These are phyloP conservation scores for Trypanosoma melophagium DNA, from an alignment of 208 protist species.

Conservation along the genomic window DNA sequence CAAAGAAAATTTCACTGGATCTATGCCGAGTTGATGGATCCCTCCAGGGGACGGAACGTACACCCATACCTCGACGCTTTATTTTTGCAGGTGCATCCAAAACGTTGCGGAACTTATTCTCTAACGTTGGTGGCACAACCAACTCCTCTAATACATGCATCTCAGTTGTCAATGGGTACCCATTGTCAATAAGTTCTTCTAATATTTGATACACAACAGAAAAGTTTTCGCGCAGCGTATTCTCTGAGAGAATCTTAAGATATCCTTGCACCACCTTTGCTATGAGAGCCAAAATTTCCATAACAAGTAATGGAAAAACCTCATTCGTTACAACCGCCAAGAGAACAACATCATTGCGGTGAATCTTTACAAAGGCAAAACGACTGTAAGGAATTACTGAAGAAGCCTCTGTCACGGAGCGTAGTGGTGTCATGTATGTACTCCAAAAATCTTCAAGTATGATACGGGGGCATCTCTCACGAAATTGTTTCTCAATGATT, in stretches of 20 bases:
- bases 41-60: slow-evolving; percentile 71
- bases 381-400: slow-evolving; percentile 57
- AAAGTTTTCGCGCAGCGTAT: slow-evolving; percentile 88
- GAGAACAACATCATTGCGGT: slow-evolving; percentile 71
- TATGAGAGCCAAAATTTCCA: slow-evolving; percentile 77
- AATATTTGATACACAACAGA: slow-evolving; percentile 90
- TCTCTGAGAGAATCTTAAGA: slow-evolving; percentile 74
- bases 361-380: slow-evolving; percentile 72
- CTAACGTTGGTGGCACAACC: slow-evolving; percentile 76
- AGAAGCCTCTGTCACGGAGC: slow-evolving; percentile 41
- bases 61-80: slow-evolving; percentile 19
- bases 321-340: slow-evolving; percentile 66
- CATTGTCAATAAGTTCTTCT: slow-evolving; percentile 91
- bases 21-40: slow-evolving; percentile 63
- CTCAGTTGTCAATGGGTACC: slow-evolving; percentile 91
- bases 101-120: slow-evolving; percentile 79
- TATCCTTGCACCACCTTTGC: slow-evolving; percentile 69
- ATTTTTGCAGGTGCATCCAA: slow-evolving; percentile 39
- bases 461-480: slow-evolving; percentile 62
- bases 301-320: slow-evolving; percentile 66
- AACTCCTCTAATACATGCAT: slow-evolving; percentile 83
- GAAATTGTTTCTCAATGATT: slow-evolving; percentile 88
- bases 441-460: slow-evolving; percentile 78
- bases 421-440: slow-evolving; percentile 43
- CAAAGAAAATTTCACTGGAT: slow-evolving; percentile 92